phyloP scores from a whole-genome alignment of 805 yeast species.

The Lipomyces yamadae region DNA sequence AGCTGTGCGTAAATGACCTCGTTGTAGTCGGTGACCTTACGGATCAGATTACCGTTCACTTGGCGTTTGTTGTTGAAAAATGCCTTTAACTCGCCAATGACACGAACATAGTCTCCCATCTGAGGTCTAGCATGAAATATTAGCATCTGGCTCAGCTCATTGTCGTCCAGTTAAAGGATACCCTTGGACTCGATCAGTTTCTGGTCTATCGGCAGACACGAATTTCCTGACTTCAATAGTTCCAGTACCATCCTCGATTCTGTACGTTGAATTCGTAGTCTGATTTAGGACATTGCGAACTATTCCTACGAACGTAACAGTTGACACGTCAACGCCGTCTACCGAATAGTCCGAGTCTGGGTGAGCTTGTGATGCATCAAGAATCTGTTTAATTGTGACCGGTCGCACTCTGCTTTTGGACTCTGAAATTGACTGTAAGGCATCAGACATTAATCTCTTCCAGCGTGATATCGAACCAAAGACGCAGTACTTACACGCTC shows the following conservation, averaged over 20 bases:
- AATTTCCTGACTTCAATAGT: conserved; percentile 59
- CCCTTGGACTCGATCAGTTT: background rate
- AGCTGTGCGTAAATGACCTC: conserved; percentile 66
- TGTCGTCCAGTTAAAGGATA: background rate
- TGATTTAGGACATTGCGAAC: conserved; percentile 55
- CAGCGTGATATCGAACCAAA: too few relatives aligned
- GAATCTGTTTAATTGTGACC: conserved; percentile 67
- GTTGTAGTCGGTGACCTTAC: conserved; percentile 59
- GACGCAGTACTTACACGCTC: conserved; percentile 18
- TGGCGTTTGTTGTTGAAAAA: conserved; percentile 56
- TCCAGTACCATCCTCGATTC: conserved; percentile 74
- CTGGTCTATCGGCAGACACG: conserved; percentile 48
- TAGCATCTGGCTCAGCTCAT: background rate
- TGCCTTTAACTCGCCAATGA: conserved; percentile 53
- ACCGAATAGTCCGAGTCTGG: conserved; percentile 61
- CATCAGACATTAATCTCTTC: background rate
- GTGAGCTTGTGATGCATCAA: conserved; percentile 56
- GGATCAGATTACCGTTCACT: conserved; percentile 56
- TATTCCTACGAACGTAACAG: conserved; percentile 59
- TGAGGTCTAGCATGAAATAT: conserved; percentile 15
- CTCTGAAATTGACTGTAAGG: conserved; percentile 22
- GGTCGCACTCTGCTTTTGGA: conserved; percentile 48
- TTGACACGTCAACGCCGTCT: conserved; percentile 52
- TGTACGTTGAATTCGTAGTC: conserved; percentile 53
- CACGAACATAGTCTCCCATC: conserved; percentile 55